These are phyloP conservation scores for Laetiporus sulphureus DNA, from an alignment of 1,284 basidiomycete species.

Conservation along the genomic window DNA sequence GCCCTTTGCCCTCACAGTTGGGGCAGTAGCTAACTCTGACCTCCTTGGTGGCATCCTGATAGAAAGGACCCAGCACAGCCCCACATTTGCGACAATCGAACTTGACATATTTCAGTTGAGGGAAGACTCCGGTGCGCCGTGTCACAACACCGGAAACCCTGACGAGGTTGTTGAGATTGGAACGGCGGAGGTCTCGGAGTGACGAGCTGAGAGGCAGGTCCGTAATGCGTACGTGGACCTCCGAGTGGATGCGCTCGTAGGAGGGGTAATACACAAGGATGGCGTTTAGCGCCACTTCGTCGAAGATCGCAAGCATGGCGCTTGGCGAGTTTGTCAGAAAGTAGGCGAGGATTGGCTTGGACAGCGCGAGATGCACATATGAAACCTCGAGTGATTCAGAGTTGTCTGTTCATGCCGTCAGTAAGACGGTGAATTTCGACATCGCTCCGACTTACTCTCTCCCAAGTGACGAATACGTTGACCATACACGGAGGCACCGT, in stretches of 20 bases:
- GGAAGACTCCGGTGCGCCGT: constrained; percentile 92
- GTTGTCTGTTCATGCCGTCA: constrained; percentile 79
- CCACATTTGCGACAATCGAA: constrained; percentile 96
- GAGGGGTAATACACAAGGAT: constrained; percentile 95
- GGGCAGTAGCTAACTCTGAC: constrained; percentile 93
- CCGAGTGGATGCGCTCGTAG: constrained; percentile 96
- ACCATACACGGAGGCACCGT: constrained; percentile 91
- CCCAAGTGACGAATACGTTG: constrained; percentile 90
- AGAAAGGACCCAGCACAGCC: constrained; percentile 91
- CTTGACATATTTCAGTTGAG: constrained; percentile 98
- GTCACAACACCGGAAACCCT: constrained; percentile 98
- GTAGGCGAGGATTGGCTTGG: constrained; percentile 94
- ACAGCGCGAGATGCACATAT: constrained; percentile 85
- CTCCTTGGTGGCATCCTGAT: constrained; percentile 94
- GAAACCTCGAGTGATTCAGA: constrained; percentile 97
- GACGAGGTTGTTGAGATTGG: constrained; percentile 92
- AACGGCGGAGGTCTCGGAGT: constrained; percentile 89
- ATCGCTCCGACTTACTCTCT: constrained; percentile 63
- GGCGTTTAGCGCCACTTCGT: constrained; percentile 90
- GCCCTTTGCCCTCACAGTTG: constrained; percentile 90
- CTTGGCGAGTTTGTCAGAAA: constrained; percentile 94
- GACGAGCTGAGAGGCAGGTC: constrained; percentile 89
- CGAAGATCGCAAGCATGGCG: constrained; percentile 91
- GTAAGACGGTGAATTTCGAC: too few relatives aligned
- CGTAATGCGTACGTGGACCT: constrained; percentile 96